phyloP scores from a whole-genome alignment of 1,284 basidiomycete genomes.

The Pascua guehoae region DNA sequence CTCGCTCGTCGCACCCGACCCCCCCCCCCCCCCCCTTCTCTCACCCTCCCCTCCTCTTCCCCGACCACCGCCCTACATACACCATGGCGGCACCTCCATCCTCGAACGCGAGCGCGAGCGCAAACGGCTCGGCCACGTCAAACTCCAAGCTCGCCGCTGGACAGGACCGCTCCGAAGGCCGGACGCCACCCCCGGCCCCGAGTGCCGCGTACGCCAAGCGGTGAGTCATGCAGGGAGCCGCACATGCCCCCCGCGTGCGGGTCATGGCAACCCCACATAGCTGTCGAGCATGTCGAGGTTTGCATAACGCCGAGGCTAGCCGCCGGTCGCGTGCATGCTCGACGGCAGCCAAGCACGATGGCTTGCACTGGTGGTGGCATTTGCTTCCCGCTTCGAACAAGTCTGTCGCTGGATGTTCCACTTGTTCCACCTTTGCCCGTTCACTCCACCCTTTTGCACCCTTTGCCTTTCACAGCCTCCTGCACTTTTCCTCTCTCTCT shows the following conservation, averaged over 20 bases:
- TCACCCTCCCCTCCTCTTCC: background rate
- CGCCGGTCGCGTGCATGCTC: too few relatives aligned
- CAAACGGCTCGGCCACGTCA: background rate
- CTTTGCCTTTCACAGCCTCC: constrained; percentile 1
- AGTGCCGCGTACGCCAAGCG: constrained; percentile 83
- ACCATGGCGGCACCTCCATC: background rate
- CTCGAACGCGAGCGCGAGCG: background rate
- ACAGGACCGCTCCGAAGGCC: constrained; percentile 18
- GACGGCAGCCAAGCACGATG: too few relatives aligned
- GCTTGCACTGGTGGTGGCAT: too few relatives aligned
- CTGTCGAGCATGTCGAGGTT: background rate
- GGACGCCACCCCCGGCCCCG: constrained; percentile 74
- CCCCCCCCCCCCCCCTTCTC: background rate
- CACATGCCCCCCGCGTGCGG: too few relatives aligned
- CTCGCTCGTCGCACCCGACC: background rate
- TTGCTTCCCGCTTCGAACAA: too few relatives aligned
- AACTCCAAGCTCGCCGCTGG: background rate
- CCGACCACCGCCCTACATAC: background rate
- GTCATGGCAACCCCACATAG: too few relatives aligned
- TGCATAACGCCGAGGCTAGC: too few relatives aligned
- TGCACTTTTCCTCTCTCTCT: background rate
- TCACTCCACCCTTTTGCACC: background rate
- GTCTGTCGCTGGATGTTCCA: too few relatives aligned
- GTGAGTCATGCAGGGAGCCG: constrained; percentile 50
- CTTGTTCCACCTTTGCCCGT: too few relatives aligned